Percentiles rank a stretch among this genome's conserved stretches.
phyloP scores from a whole-genome alignment of 2,329 filamentous ascomycete species.

The Niveomyces coronatus region DNA sequence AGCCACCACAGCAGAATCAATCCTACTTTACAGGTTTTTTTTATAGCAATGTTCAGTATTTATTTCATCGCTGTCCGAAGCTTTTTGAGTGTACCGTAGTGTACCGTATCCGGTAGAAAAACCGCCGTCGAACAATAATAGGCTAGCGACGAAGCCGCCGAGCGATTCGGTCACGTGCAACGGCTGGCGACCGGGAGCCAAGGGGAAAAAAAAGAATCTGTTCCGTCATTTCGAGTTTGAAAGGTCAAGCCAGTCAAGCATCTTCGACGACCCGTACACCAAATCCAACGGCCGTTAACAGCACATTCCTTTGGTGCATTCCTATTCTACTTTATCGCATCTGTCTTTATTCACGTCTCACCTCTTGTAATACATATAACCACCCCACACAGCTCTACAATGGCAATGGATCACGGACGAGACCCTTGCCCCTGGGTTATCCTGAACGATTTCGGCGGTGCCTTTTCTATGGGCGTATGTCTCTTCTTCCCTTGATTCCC shows the following conservation, averaged over 20 bases:
- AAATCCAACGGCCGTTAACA: neutral
- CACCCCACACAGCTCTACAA: conserved; percentile 2
- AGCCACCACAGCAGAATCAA: no score
- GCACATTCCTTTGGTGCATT: neutral
- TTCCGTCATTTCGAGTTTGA: conserved; percentile 8
- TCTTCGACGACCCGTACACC: no score
- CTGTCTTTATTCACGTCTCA: conserved; percentile 2
- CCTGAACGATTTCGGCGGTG: conserved; percentile 94
- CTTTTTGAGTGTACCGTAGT: no score
- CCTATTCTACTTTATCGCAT: neutral
- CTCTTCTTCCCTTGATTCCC: neutral
- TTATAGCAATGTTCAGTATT: no score
- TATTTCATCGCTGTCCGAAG: no score
- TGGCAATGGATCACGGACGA: conserved; percentile 80
- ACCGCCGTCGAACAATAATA: no score
- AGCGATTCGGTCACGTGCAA: conserved; percentile 8
- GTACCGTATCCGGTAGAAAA: no score
- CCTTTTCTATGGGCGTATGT: conserved; percentile 89
- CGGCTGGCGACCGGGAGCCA: conserved; percentile 2
- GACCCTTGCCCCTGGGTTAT: conserved; percentile 97
- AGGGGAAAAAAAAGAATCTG: conserved; percentile 10
- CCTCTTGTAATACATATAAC: conserved; percentile 6
- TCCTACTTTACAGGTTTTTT: no score
- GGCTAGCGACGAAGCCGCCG: no score
- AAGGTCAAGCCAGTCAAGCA: conserved; percentile 3